These are phyloP conservation scores for Craspedostauros australis DNA, from an alignment of 108 stramenopile genomes.

Conservation along the genomic window DNA sequence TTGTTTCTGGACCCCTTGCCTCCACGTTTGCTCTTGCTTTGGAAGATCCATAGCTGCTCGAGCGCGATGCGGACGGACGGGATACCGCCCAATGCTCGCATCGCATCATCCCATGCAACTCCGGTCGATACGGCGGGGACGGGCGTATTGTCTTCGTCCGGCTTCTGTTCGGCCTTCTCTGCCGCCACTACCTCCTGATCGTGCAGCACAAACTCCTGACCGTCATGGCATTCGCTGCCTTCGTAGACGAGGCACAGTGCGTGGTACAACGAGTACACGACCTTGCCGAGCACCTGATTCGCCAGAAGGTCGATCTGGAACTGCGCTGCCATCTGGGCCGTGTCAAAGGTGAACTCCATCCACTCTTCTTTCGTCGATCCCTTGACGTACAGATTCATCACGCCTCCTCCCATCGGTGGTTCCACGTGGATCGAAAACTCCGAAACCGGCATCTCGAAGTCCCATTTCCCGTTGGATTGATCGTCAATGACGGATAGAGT, in stretches of 20 bases:
- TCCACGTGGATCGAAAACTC: slow-evolving; percentile 19
- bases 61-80: slow-evolving; percentile 32
- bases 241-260: slow-evolving; percentile 49
- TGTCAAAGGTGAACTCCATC: slow-evolving; percentile 57
- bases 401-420: slow-evolving; percentile 24
- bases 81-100: slow-evolving; percentile 55
- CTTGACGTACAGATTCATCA: slow-evolving; percentile 24
- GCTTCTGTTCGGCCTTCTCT: slow-evolving; percentile 3
- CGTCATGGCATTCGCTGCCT: slow-evolving; percentile 36
- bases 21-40: background rate
- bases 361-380: slow-evolving; percentile 16
- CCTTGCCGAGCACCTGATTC: slow-evolving; percentile 41
- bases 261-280: slow-evolving; percentile 43
- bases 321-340: slow-evolving; percentile 53
- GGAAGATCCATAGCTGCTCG: slow-evolving; percentile 30
- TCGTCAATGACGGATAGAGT: slow-evolving; percentile 7
- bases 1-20: slow-evolving; percentile 1
- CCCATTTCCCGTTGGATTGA: slow-evolving; percentile 5
- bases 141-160: slow-evolving; percentile 2
- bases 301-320: slow-evolving; percentile 66
- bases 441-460: slow-evolving; percentile 5
- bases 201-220: slow-evolving; percentile 30
- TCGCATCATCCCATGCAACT: slow-evolving; percentile 69
- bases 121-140: slow-evolving; percentile 3
- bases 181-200: slow-evolving; percentile 5